These are phyloP conservation scores for Diversispora epigaea DNA, from an alignment of 192 early-diverging fungal species.

Conservation along the genomic window DNA sequence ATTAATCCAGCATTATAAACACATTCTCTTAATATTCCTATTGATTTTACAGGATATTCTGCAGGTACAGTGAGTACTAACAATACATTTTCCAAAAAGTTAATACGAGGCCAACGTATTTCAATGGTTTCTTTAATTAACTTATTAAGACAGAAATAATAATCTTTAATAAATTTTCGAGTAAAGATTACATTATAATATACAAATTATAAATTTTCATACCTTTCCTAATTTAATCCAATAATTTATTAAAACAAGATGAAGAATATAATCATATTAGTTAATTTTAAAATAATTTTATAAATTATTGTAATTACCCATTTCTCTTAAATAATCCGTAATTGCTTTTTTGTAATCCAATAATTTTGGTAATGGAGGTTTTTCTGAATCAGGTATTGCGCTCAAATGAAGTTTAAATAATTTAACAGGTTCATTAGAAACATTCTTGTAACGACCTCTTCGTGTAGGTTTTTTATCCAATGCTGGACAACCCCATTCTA, in stretches of 20 bases:
- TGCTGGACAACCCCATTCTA: not conserved
- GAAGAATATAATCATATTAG: too few species aligned
- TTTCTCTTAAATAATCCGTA: slow-evolving; percentile 48
- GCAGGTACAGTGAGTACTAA: slow-evolving; percentile 49
- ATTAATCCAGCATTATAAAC: slow-evolving; percentile 52
- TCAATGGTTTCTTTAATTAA: slow-evolving; percentile 15
- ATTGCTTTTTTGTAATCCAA: slow-evolving; percentile 51
- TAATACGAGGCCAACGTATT: not conserved
- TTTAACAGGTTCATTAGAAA: not conserved
- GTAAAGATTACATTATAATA: not conserved
- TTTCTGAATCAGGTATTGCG: slow-evolving; percentile 45
- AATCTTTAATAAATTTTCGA: too few species aligned
- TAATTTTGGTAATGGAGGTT: slow-evolving; percentile 43
- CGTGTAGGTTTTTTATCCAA: not conserved
- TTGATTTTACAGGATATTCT: slow-evolving; percentile 54
- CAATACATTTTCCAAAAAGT: slow-evolving; percentile 3
- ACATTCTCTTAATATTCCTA: slow-evolving; percentile 53
- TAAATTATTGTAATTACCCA: not conserved
- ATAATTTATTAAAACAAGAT: too few species aligned
- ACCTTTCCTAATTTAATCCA: not conserved
- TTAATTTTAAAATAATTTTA: too few species aligned
- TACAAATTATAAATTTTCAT: not conserved
- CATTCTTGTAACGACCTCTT: not conserved
- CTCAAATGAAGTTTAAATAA: slow-evolving; percentile 52
- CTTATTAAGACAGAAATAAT: not conserved